phyloP scores from a whole-genome alignment of 1,139 yeast species.

The Zhuliangozyma parablackwelliae region DNA sequence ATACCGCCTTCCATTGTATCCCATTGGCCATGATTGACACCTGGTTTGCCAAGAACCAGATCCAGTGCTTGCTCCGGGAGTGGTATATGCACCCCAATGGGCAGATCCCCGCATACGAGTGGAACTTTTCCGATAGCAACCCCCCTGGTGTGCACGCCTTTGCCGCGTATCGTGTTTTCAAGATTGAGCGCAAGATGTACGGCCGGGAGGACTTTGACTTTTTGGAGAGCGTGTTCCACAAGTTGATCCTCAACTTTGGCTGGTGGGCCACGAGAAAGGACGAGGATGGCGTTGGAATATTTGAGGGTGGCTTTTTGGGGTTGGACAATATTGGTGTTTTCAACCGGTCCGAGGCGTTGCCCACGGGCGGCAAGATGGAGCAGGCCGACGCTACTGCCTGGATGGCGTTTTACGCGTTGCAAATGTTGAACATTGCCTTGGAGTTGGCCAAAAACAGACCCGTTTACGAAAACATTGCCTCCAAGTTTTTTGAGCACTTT shows the following conservation, averaged over 20 bases:
- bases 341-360: constrained; percentile 90
- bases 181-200: constrained; percentile 83
- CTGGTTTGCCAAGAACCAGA: constrained; percentile 85
- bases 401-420: constrained; percentile 94
- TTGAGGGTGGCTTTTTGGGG: constrained; percentile 94
- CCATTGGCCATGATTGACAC: constrained; percentile 96
- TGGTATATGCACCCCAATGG: constrained; percentile 99
- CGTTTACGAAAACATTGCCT: constrained; percentile 91
- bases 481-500: constrained; percentile 93
- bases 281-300: constrained; percentile 80
- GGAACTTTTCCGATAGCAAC: constrained; percentile 94
- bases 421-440: constrained; percentile 89
- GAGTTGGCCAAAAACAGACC: constrained; percentile 82
- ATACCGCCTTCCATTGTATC: constrained; percentile 92
- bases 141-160: constrained; percentile 94
- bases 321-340: constrained; percentile 91
- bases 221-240: constrained; percentile 88
- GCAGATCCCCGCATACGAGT: constrained; percentile 96
- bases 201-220: constrained; percentile 80
- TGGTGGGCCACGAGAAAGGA: constrained; percentile 99
- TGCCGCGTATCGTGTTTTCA: constrained; percentile 89
- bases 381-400: constrained; percentile 98
- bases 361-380: constrained; percentile 87
- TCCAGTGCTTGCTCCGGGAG: constrained; percentile 83
- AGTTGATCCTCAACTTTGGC: constrained; percentile 81